phyloP scores from a whole-genome alignment of 2,329 filamentous ascomycete genomes.

The Erysiphe pulchra region DNA sequence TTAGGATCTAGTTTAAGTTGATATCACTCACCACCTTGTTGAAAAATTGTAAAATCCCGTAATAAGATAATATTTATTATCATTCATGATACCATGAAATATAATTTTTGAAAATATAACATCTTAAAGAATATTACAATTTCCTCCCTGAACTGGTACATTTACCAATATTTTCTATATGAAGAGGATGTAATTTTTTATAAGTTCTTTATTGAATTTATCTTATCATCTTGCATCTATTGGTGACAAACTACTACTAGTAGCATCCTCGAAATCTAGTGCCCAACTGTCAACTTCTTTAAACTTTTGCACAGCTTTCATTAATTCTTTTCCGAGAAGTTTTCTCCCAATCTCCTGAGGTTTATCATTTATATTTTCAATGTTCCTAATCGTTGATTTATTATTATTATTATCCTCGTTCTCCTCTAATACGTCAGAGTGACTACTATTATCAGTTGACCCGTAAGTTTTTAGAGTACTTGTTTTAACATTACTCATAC shows the following conservation, averaged over 20 bases:
- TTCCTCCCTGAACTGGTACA: no score
- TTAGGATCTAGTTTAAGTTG: no score
- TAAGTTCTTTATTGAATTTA: no score
- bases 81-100: no score
- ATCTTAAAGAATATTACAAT: no score
- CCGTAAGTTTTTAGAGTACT: neutral
- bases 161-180: no score
- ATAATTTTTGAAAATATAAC: no score
- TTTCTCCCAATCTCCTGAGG: conserved; percentile 16
- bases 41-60: no score
- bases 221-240: conserved; percentile 20
- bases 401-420: conserved; percentile 15
- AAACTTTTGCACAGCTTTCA: conserved; percentile 34
- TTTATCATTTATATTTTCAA: conserved; percentile 15
- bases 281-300: conserved; percentile 44
- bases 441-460: conserved; percentile 12
- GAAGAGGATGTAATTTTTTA: no score
- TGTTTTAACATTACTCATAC: neutral
- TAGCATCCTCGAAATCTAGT: conserved; percentile 38
- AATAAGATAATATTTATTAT: no score
- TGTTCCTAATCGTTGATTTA: conserved; percentile 20
- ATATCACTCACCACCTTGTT: no score
- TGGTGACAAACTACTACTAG: conserved; percentile 25
- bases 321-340: conserved; percentile 20
- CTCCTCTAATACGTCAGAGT: conserved; percentile 28